A percentile compares a stretch with the other conserved stretches of the same genome.
Conservation (phyloP, 2,329 filamentous ascomycete genomes). For the Cryphonectria carpinicola region DNA sequence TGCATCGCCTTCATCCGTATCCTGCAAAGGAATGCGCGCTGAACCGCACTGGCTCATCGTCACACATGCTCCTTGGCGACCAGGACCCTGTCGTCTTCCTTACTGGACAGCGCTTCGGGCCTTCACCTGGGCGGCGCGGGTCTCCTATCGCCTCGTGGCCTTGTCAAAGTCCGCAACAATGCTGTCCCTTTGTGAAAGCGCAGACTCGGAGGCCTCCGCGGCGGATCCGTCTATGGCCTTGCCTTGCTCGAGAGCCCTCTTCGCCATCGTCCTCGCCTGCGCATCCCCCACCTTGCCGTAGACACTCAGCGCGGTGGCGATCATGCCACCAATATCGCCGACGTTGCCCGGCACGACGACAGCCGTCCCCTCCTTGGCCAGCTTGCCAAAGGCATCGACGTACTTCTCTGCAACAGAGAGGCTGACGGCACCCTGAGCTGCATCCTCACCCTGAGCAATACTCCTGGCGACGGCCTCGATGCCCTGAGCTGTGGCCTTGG, state of each 20-base stretch:
- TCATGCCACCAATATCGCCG: conserved; percentile 95
- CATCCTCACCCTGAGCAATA: conserved; percentile 72
- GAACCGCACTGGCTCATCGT: neutral
- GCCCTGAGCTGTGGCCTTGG: conserved; percentile 81
- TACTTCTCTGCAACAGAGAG: conserved; percentile 96
- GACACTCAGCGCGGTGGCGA: conserved; percentile 91
- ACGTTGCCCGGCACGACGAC: conserved; percentile 97
- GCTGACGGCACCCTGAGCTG: conserved; percentile 83
- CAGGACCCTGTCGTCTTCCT: conserved; percentile 4
- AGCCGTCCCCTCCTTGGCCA: conserved; percentile 94
- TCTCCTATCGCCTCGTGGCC: conserved; percentile 28
- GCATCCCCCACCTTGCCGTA: conserved; percentile 90
- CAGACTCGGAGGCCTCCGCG: conserved; percentile 29
- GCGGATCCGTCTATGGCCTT: conserved; percentile 31
- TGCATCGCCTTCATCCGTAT: neutral
- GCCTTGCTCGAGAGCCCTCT: conserved; percentile 48
- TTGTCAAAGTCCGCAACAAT: conserved; percentile 38
- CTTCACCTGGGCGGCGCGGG: neutral
- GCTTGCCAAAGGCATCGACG: conserved; percentile 84
- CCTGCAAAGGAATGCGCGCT: conserved; percentile 3
- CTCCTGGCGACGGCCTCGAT: conserved; percentile 83
- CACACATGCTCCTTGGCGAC: conserved; percentile 5
- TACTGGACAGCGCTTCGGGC: neutral
- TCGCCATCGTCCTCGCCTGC: conserved; percentile 70
- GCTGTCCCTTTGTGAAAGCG: conserved; percentile 30